Base-by-base conservation (phyloP, 306 rosid genomes). In the Malus orientalis region DNA sequence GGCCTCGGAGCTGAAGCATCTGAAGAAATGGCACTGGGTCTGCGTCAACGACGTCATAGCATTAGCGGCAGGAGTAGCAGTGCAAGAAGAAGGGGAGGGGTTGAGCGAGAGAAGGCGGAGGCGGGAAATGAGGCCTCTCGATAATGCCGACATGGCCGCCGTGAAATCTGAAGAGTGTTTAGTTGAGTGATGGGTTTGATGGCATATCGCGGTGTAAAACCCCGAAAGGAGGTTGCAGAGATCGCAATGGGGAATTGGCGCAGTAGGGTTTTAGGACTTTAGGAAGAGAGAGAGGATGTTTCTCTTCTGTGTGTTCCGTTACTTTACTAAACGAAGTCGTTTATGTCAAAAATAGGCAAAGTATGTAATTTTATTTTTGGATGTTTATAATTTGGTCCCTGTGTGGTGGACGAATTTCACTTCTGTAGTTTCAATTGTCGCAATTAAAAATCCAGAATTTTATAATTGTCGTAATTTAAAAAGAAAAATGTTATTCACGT, bases 61-160 rank as follows among this genome's bases (percentile, higher is more conserved):
- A 5, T 65, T 30, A 25, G 75, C 59, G 5, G 74, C 23, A 22
- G 64, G 53, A 10, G 65, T 8, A 8, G 70, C 2, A 8, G 55
- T 3, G 5, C 13, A 4, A 36, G 65, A 6, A 33, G 75, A 53
- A 13, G 58, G 18, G 22, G 70, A 57, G 16, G 85, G 16, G 54
- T 71, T 82, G 64, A 71, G 69, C 1, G 91, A 42, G 23, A 85
- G 42, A 60, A 75, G 73, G 51, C 84, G 91, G 23, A 89, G 79
- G 59, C 92, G 91, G 82, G 88, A 83, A 82, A 86, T 76, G 63
- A 90, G 81, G 84, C 95, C 87, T 85, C 91, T 89, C 23, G 94
- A 84, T 67, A 87, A 73, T 67, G 93, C 91, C 74, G 87, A 76
- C 98, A 91, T 93, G 73, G 87, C 82, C 16, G 30, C 27, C 61